These are phyloP conservation scores for Microstroma glucosiphilum DNA, from an alignment of 1,284 basidiomycete genomes.

Conservation along the genomic window DNA sequence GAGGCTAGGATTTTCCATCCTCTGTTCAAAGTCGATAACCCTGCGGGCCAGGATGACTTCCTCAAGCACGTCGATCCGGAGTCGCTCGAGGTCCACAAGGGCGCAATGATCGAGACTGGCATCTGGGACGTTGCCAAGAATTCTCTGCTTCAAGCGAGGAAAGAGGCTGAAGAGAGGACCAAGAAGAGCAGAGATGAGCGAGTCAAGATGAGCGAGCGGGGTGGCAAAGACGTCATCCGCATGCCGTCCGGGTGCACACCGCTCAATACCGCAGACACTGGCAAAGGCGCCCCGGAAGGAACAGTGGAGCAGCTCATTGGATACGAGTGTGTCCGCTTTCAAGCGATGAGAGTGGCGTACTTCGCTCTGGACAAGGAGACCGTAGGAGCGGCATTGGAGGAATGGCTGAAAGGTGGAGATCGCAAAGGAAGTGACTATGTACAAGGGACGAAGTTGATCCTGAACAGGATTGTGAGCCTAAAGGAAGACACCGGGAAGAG, in stretches of 20 bases:
- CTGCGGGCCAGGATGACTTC: constrained; percentile 67
- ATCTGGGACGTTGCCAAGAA: constrained; percentile 79
- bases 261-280: constrained; percentile 6
- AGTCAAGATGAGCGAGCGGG: constrained; percentile 50
- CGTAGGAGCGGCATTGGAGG: constrained; percentile 20
- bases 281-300: constrained; percentile 24
- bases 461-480: constrained; percentile 88
- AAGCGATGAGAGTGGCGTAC: constrained; percentile 90
- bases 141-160: constrained; percentile 62
- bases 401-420: background rate
- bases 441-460: constrained; percentile 68
- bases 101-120: constrained; percentile 79
- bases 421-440: background rate
- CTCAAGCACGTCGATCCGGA: constrained; percentile 70
- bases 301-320: constrained; percentile 78
- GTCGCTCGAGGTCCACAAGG: constrained; percentile 69
- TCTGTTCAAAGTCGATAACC: constrained; percentile 89
- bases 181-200: constrained; percentile 56
- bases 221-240: constrained; percentile 5
- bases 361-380: constrained; percentile 83
- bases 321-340: constrained; percentile 90
- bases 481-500: constrained; percentile 90
- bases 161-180: constrained; percentile 58
- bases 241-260: background rate
- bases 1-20: constrained; percentile 89